A percentile compares a stretch with the other conserved stretches of the same genome.
Evolutionary conservation across 1,139 yeast genomes (phyloP).

Genomic region (Suhomyces bokatorum): DNA sequence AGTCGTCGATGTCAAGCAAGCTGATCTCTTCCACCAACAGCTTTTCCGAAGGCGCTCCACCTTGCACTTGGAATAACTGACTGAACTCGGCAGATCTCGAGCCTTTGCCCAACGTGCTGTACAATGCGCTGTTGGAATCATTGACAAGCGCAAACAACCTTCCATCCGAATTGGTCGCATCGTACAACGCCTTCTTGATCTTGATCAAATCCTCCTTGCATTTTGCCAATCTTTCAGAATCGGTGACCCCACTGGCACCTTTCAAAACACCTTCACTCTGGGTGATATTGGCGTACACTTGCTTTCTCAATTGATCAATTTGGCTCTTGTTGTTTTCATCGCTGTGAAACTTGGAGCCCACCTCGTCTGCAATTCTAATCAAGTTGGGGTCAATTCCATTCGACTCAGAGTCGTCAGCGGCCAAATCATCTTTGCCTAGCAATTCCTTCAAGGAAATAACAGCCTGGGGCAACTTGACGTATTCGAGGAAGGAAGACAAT

Average conservation of each 20-base stretch:
- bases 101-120: conserved; percentile 36
- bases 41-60: conserved; percentile 9
- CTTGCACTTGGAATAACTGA: conserved; percentile 26
- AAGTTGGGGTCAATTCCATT: conserved; percentile 20
- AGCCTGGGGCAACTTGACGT: conserved; percentile 71
- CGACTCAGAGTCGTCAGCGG: background rate
- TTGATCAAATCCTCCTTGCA: conserved; percentile 54
- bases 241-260: conserved; percentile 6
- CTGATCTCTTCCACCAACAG: conserved; percentile 37
- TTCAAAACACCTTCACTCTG: conserved; percentile 35
- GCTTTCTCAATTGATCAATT: conserved; percentile 34
- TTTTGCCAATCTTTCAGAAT: conserved; percentile 13
- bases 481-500: conserved; percentile 74
- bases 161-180: conserved; percentile 68
- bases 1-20: conserved; percentile 65
- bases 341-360: conserved; percentile 22
- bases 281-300: conserved; percentile 41
- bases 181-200: conserved; percentile 63
- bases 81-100: conserved; percentile 33
- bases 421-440: conserved; percentile 13
- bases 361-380: conserved; percentile 28
- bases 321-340: conserved; percentile 28
- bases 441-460: conserved; percentile 54
- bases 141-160: conserved; percentile 46
- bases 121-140: conserved; percentile 27